phyloP scores from a whole-genome alignment of 306 rosid genomes.

The Prunus mongolica region DNA sequence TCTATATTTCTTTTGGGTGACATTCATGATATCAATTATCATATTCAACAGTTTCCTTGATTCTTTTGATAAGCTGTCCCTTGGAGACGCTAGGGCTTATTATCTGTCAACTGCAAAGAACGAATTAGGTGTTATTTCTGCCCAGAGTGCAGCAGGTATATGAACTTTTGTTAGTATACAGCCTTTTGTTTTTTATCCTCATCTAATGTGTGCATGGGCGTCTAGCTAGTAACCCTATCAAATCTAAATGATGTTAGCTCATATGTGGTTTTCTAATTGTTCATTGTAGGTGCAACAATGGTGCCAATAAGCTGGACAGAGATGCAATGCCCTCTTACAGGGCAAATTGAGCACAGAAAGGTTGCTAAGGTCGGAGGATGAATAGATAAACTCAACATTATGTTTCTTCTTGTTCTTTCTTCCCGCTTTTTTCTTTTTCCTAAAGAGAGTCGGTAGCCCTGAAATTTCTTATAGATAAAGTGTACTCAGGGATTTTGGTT shows the following conservation, averaged over 20 bases:
- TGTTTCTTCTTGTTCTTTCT: not conserved
- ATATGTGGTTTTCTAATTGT: slow-evolving; percentile 16
- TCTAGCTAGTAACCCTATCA: not conserved
- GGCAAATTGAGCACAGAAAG: slow-evolving; percentile 83
- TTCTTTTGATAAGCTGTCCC: slow-evolving; percentile 65
- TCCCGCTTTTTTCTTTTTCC: not conserved
- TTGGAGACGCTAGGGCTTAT: slow-evolving; percentile 91
- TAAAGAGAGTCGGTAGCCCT: not conserved
- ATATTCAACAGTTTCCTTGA: slow-evolving; percentile 24
- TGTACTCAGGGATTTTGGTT: not conserved
- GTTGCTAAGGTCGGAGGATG: slow-evolving; percentile 80
- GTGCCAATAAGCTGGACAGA: slow-evolving; percentile 91
- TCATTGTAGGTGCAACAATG: slow-evolving; percentile 63
- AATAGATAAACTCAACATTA: not conserved
- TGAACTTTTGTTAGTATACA: not conserved
- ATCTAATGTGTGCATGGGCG: not conserved
- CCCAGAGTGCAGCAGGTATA: slow-evolving; percentile 81
- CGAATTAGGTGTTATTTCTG: slow-evolving; percentile 87
- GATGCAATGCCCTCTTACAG: slow-evolving; percentile 84
- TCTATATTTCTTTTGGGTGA: not conserved
- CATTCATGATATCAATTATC: not conserved
- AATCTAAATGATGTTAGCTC: slow-evolving; percentile 12
- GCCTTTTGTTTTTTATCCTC: not conserved
- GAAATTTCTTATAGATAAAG: not conserved
- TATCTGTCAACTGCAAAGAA: slow-evolving; percentile 86